These are phyloP conservation scores for Solanum hybrid DNA, from an alignment of 305 asterid genomes.

Conservation along the genomic window DNA sequence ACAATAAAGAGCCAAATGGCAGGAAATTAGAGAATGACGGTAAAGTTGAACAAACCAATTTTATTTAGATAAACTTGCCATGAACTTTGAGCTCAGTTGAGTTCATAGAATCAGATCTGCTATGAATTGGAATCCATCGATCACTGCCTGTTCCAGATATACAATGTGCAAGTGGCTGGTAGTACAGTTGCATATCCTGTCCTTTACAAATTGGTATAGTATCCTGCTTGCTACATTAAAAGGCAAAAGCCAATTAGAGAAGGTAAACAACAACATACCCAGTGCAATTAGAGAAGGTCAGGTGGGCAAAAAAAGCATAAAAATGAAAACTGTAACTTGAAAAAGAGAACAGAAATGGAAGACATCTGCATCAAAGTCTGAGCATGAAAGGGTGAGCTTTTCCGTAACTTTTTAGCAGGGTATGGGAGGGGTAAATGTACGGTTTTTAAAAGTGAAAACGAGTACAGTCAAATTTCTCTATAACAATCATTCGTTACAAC, in stretches of 20 bases:
- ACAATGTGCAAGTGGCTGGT: slow-evolving; percentile 64
- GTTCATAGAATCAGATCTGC: slow-evolving; percentile 39
- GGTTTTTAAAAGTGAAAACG: not conserved
- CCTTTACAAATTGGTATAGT: slow-evolving; percentile 60
- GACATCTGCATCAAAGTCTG: not conserved
- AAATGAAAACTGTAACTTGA: not conserved
- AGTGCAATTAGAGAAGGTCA: not conserved
- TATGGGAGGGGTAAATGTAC: not conserved
- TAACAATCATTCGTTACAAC: not conserved
- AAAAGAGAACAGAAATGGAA: not conserved
- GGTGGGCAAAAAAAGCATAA: not conserved
- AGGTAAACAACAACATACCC: not conserved
- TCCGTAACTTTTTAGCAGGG: not conserved
- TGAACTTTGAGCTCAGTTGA: slow-evolving; percentile 51
- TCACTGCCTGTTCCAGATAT: slow-evolving; percentile 62
- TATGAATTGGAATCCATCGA: slow-evolving; percentile 75
- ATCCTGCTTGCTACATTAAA: slow-evolving; percentile 30
- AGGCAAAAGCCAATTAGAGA: not conserved
- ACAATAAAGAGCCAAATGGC: not conserved
- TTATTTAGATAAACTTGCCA: slow-evolving; percentile 35
- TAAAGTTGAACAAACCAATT: not conserved
- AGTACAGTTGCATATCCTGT: slow-evolving; percentile 61
- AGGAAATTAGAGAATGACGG: not conserved
- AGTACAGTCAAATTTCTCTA: not conserved
- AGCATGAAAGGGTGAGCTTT: not conserved